phyloP scores from a whole-genome alignment of 1,284 basidiomycete genomes.

The Malassezia nana region DNA sequence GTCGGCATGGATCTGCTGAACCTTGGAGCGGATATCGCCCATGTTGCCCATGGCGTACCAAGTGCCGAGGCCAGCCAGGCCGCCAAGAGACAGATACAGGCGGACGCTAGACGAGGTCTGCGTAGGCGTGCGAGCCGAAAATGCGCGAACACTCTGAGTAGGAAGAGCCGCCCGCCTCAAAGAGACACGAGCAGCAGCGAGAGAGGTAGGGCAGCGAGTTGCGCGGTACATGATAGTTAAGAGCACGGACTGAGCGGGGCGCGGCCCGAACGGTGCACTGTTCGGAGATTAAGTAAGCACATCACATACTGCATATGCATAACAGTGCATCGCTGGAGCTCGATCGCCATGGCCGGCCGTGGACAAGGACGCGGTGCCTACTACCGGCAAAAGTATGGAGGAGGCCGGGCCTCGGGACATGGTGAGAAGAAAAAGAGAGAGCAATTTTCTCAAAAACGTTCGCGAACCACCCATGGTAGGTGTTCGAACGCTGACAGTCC shows the following conservation, averaged over 20 bases:
- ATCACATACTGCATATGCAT: background rate
- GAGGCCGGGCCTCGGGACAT: background rate
- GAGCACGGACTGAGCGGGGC: background rate
- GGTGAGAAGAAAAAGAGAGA: background rate
- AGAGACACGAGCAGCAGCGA: conserved; percentile 1
- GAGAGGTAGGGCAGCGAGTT: background rate
- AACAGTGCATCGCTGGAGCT: background rate
- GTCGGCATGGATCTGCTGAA: conserved; percentile 19
- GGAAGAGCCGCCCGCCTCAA: conserved; percentile 1
- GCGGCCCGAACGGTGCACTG: background rate
- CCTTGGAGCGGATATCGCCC: conserved; percentile 29
- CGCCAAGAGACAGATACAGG: conserved; percentile 36
- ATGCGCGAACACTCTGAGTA: background rate
- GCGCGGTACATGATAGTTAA: conserved; percentile 7
- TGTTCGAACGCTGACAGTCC: background rate
- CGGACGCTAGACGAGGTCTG: conserved; percentile 22
- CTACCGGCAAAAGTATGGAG: conserved; percentile 10
- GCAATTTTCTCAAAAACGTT: background rate
- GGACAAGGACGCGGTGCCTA: conserved; percentile 13
- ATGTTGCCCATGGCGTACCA: conserved; percentile 42
- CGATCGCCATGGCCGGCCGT: background rate
- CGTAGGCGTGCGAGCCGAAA: background rate
- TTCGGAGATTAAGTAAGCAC: background rate
- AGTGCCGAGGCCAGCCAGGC: conserved; percentile 40
- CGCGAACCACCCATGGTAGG: background rate